These are phyloP conservation scores for Boeremia lycopersici DNA, from an alignment of 2,329 filamentous ascomycete genomes.

Conservation along the genomic window DNA sequence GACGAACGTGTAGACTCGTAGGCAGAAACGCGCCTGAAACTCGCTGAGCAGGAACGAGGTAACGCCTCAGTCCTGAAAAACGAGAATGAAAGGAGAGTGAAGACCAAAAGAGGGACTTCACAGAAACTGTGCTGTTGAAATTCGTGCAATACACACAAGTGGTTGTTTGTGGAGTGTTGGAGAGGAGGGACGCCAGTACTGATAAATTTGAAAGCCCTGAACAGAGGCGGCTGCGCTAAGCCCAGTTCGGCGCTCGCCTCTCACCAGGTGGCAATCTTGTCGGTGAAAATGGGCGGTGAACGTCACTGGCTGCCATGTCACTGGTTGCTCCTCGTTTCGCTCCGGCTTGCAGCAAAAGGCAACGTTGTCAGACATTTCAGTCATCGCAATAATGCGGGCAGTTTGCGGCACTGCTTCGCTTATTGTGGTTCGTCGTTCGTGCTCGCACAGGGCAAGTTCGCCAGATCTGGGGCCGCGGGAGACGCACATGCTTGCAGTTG, in stretches of 20 bases:
- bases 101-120: constrained; percentile 51
- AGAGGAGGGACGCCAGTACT: constrained; percentile 28
- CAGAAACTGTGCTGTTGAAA: constrained; percentile 38
- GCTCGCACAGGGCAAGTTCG: constrained; percentile 13
- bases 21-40: constrained; percentile 51
- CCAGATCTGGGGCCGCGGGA: constrained; percentile 12
- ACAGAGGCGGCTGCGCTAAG: constrained; percentile 23
- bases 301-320: constrained; percentile 19
- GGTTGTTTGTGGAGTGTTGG: constrained; percentile 37
- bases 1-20: constrained; percentile 42
- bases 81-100: constrained; percentile 49
- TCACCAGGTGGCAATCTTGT: constrained; percentile 25
- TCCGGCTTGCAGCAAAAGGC: constrained; percentile 6
- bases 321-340: constrained; percentile 12
- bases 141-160: constrained; percentile 40
- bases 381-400: constrained; percentile 6
- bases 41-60: constrained; percentile 46
- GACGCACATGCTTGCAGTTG: constrained; percentile 14
- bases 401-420: constrained; percentile 4
- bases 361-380: constrained; percentile 3
- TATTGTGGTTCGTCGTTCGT: not conserved
- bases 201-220: constrained; percentile 32
- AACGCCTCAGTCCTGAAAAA: constrained; percentile 47
- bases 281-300: constrained; percentile 37
- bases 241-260: constrained; percentile 23